Percentiles rank a stretch among this genome's conserved stretches.
phyloP scores from a whole-genome alignment of 1,284 basidiomycete genomes.

The Cutaneotrichosporon sp. region DNA sequence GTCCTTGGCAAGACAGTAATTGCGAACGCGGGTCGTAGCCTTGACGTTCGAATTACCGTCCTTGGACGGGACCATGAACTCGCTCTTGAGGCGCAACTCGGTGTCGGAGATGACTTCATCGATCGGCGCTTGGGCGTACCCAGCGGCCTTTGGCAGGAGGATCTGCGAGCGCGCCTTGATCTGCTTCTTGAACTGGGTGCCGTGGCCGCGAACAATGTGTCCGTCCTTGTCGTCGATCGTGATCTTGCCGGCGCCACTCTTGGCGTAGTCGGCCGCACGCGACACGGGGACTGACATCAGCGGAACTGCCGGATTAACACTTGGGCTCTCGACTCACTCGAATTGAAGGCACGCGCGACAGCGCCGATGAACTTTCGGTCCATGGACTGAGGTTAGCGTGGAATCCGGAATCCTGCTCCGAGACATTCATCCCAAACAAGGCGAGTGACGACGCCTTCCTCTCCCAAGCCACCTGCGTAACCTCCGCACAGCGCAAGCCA shows the following conservation, averaged over 20 bases:
- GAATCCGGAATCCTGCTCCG: no score
- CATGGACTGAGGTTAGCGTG: conserved; percentile 39
- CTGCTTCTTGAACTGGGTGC: conserved; percentile 73
- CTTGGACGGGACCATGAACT: conserved; percentile 58
- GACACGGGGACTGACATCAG: conserved; percentile 72
- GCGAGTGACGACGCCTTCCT: no score
- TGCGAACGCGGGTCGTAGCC: conserved; percentile 63
- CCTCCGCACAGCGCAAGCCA: no score
- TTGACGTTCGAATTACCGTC: conserved; percentile 60
- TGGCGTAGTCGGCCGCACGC: conserved; percentile 85
- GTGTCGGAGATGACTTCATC: conserved; percentile 86
- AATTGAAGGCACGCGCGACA: conserved; percentile 79
- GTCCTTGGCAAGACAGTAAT: conserved; percentile 51
- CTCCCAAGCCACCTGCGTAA: no score
- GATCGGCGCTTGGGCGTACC: conserved; percentile 76
- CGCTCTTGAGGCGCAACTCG: conserved; percentile 72
- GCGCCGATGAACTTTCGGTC: conserved; percentile 60
- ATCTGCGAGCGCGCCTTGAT: conserved; percentile 79
- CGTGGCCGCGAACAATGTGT: conserved; percentile 68
- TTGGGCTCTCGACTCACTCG: conserved; percentile 67
- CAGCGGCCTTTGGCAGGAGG: conserved; percentile 76
- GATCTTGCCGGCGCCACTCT: conserved; percentile 69
- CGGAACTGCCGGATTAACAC: no score
- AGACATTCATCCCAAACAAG: no score
- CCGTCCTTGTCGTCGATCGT: conserved; percentile 70